A percentile compares a stretch with the other conserved stretches of the same genome.
Conservation (phyloP, 768 basidiomycete genomes). For the Mycena crocata region DNA sequence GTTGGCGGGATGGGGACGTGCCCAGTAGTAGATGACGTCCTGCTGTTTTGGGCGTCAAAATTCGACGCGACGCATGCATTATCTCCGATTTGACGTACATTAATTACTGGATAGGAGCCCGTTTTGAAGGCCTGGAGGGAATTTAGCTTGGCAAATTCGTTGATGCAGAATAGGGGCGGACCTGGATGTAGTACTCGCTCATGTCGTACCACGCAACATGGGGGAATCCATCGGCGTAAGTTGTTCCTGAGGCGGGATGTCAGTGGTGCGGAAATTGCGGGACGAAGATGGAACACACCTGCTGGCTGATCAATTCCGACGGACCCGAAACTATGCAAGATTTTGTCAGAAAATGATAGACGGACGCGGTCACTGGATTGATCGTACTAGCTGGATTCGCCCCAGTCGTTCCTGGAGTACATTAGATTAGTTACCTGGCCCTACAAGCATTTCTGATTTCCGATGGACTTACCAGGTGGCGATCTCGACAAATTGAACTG, state of each 20-base stretch:
- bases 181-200: constrained; percentile 69
- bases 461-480: constrained; percentile 65
- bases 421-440: background rate
- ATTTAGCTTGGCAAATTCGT: background rate
- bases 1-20: constrained; percentile 70
- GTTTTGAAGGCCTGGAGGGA: constrained; percentile 67
- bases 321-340: constrained; percentile 60
- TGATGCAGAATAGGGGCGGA: background rate
- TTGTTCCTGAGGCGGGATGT: constrained; percentile 42
- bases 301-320: constrained; percentile 61
- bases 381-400: constrained; percentile 77
- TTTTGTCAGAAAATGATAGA: background rate
- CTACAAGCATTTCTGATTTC: no score
- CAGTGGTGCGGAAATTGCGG: background rate
- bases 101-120: constrained; percentile 68
- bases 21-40: constrained; percentile 67
- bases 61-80: constrained; percentile 36
- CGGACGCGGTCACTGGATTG: background rate
- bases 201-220: constrained; percentile 71
- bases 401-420: constrained; percentile 72
- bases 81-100: no score
- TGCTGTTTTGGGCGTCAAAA: constrained; percentile 41
- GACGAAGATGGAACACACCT: constrained; percentile 24
- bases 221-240: constrained; percentile 56
- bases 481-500: constrained; percentile 70